A percentile compares a stretch with the other conserved stretches of the same genome.
Conservation (phyloP, 148 eudicot species). For the Spergularia bocconei region DNA sequence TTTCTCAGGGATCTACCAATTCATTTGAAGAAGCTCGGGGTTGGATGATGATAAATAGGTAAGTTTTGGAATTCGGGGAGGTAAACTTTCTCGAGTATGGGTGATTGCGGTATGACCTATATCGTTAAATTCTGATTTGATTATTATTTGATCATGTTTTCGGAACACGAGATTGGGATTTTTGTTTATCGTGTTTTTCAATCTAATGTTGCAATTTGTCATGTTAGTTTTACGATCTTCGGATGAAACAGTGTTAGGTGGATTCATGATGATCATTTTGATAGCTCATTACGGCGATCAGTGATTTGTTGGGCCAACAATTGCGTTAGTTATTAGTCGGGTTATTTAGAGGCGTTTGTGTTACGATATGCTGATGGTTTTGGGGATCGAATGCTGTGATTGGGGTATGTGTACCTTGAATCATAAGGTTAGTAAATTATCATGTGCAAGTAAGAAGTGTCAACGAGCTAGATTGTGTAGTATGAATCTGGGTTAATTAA, state of each 20-base stretch:
- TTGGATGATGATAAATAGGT: too few relatives aligned
- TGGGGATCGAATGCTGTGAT: not conserved
- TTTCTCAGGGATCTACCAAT: too few relatives aligned
- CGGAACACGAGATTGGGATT: not conserved
- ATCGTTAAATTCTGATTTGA: too few relatives aligned
- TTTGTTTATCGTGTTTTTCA: not conserved
- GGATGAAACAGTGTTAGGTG: not conserved
- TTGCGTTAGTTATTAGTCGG: not conserved
- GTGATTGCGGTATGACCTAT: too few relatives aligned
- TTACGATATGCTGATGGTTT: not conserved
- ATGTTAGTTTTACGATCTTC: not conserved
- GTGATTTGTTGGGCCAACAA: not conserved
- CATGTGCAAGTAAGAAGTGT: not conserved
- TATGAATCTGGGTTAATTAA: too few relatives aligned
- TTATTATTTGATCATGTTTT: not conserved
- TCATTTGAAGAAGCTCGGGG: too few relatives aligned
- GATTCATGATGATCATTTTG: not conserved
- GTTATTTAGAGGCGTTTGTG: not conserved
- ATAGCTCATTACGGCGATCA: not conserved
- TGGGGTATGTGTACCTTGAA: not conserved
- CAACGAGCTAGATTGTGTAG: too few relatives aligned
- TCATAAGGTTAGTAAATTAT: not conserved
- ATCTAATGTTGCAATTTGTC: not conserved
- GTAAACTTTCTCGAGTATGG: too few relatives aligned
- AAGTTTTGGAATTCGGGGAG: too few relatives aligned